Evolutionary conservation across 31 red algal species (phyloP).

Genomic region (Porphyra umbilicalis): DNA sequence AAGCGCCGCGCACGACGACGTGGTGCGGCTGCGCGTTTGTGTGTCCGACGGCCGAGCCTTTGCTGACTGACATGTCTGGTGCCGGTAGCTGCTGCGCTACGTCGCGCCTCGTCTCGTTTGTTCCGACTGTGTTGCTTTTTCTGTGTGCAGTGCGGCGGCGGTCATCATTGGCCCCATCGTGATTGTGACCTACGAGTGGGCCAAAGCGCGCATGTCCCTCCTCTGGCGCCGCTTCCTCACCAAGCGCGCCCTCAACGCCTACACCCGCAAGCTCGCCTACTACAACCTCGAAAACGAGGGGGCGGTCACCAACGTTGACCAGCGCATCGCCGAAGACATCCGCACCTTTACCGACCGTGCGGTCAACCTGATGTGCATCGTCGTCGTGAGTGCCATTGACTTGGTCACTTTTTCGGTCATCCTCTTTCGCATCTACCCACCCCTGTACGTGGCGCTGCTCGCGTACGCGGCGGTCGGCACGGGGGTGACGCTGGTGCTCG

Average conservation of each 20-base stretch:
- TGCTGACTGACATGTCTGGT: too few relatives aligned
- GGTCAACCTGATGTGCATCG: slow-evolving; percentile 50
- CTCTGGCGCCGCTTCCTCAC: slow-evolving; percentile 65
- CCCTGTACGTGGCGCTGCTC: slow-evolving; percentile 49
- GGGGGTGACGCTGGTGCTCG: slow-evolving; percentile 29
- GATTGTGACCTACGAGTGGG: slow-evolving; percentile 73
- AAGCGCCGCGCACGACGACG: too few relatives aligned
- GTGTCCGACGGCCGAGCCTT: too few relatives aligned
- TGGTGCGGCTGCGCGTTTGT: too few relatives aligned
- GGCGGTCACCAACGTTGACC: slow-evolving; percentile 83
- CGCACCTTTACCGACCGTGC: slow-evolving; percentile 61
- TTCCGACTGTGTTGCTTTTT: too few relatives aligned
- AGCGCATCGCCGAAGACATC: slow-evolving; percentile 91
- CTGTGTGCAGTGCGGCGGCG: slow-evolving; percentile 12
- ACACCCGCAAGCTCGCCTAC: slow-evolving; percentile 46
- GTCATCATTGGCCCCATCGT: slow-evolving; percentile 74
- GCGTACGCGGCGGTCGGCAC: slow-evolving; percentile 73
- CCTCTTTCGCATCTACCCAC: slow-evolving; percentile 66
- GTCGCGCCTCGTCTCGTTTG: too few relatives aligned
- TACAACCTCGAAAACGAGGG: slow-evolving; percentile 45
- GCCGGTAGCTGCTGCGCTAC: too few relatives aligned
- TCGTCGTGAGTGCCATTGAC: slow-evolving; percentile 73
- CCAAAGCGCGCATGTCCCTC: slow-evolving; percentile 49
- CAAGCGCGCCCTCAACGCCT: slow-evolving; percentile 28
- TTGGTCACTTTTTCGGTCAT: slow-evolving; percentile 70